Evolutionary conservation across 148 eudicot genomes (phyloP), one percentile per base, ranked within the genome.

Genomic region (Fagopyrum tataricum): DNA sequence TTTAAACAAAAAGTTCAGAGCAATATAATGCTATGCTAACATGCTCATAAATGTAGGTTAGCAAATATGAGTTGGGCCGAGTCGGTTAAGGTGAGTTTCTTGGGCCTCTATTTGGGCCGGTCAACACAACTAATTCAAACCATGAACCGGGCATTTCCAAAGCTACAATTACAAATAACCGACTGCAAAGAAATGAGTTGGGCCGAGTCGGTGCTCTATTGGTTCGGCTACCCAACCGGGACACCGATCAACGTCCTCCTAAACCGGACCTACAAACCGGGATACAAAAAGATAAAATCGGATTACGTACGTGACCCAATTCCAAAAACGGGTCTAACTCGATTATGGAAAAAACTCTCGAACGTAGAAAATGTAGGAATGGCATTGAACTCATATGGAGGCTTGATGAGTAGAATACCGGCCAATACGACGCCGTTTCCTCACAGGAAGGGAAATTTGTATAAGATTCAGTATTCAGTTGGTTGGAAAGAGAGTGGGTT

Each of bases 161-260:
- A 84, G 41, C 58, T 87, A 4, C 81, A 83, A 1, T n/a, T 82
- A 40, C 61, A 39, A 31, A 68, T 80, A 74, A 5, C 11, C 0
- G 90, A 87, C 66, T 85, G 86, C 49, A 17, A 21, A 4, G 86
- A 87, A 43, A 82, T 81, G 88, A 81, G 74, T 44, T 87, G 90
- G 90, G 44, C 53, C 0, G 43, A 87, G 5, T 87, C 88, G 0
- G 53, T 70, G 0, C 76, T 84, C 12, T 76, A 40, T 31, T 82
- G 83, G 84, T 79, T 77, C 0, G 76, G 78, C 71, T 85, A 67
- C 67, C 76, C 76, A 15, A 74, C 48, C 8, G 31, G 21, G 4
- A 78, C 83, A 0, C 64, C 81, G 0, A 18, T 44, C 5, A 51
- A 72, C 4, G 75, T 72, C 21, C 24, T 84, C 12, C 62, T 87